These are phyloP conservation scores for Eimeria necatrix DNA, from an alignment of 169 alveolate genomes.

Conservation along the genomic window DNA sequence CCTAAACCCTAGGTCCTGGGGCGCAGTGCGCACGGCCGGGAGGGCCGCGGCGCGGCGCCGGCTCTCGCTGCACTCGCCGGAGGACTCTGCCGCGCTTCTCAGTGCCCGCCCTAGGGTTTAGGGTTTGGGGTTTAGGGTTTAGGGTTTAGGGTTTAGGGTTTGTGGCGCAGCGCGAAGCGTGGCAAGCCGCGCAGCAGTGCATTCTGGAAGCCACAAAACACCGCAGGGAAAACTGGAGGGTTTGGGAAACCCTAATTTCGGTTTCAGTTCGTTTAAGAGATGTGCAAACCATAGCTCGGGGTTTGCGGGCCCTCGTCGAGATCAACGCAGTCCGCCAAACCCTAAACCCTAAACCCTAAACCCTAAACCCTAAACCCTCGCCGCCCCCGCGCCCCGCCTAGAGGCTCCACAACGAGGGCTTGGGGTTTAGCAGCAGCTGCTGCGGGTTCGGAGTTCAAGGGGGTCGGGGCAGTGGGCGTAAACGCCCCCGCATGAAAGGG, in stretches of 20 bases:
- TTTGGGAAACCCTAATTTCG: constrained; percentile 91
- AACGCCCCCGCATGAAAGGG: no score
- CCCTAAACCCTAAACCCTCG: neutral
- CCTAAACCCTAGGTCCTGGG: neutral
- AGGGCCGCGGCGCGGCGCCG: no score
- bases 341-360: neutral
- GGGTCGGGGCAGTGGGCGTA: no score
- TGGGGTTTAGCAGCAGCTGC: neutral
- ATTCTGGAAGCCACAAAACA: constrained; percentile 91
- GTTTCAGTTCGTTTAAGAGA: constrained; percentile 82
- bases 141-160: neutral
- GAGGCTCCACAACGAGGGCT: no score
- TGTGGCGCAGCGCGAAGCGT: constrained; percentile 85
- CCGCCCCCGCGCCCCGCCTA: no score
- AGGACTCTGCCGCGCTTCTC: no score
- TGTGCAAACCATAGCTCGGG: constrained; percentile 57
- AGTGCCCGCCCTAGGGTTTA: no score
- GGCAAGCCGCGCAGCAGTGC: constrained; percentile 92
- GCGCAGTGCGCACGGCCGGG: no score
- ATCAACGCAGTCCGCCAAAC: constrained; percentile 63
- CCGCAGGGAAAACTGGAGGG: constrained; percentile 92
- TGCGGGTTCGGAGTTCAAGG: no score
- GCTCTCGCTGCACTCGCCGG: no score
- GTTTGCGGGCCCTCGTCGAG: constrained; percentile 44
- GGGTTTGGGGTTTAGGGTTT: neutral